Conservation (phyloP, 2,329 filamentous ascomycete species). For the Kalaharituber pfeilii region DNA sequence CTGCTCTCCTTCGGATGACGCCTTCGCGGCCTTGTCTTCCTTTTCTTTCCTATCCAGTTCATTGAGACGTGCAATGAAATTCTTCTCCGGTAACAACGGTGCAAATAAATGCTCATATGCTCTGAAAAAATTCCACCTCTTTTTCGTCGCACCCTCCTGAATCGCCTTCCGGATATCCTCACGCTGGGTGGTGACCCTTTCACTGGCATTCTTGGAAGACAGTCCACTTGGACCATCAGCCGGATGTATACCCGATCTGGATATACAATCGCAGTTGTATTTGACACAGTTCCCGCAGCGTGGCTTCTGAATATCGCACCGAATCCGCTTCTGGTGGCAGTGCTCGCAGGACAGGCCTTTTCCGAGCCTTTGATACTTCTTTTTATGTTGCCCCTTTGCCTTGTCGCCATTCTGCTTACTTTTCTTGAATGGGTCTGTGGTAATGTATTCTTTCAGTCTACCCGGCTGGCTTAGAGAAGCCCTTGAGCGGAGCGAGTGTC, state of each 20-base stretch:
- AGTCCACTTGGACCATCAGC: conserved; percentile 5
- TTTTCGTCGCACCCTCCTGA: conserved; percentile 13
- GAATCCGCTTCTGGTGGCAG: conserved; percentile 6
- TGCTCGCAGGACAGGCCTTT: conserved; percentile 11
- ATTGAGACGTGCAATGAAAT: conserved; percentile 25
- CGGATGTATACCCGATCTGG: neutral
- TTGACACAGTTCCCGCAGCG: conserved; percentile 9
- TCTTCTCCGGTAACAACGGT: conserved; percentile 24
- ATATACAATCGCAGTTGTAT: conserved; percentile 5
- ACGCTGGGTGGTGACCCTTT: conserved; percentile 5
- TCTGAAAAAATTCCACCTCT: conserved; percentile 24
- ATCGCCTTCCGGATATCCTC: conserved; percentile 12
- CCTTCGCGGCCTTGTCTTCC: conserved; percentile 13
- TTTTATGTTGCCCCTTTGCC: conserved; percentile 6
- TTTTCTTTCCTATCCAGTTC: conserved; percentile 20
- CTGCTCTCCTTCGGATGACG: conserved; percentile 10
- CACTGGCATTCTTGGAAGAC: neutral
- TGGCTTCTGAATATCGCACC: conserved; percentile 14
- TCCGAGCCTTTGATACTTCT: conserved; percentile 1
- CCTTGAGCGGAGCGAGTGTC: conserved; percentile 10
- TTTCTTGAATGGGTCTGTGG: conserved; percentile 2
- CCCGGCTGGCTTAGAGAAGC: conserved; percentile 5
- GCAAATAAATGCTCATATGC: conserved; percentile 25
- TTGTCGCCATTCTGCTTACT: neutral
- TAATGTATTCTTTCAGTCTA: conserved; percentile 9